Base-by-base conservation (phyloP, 2,329 filamentous ascomycete genomes). In the Fusarium multiceps region DNA sequence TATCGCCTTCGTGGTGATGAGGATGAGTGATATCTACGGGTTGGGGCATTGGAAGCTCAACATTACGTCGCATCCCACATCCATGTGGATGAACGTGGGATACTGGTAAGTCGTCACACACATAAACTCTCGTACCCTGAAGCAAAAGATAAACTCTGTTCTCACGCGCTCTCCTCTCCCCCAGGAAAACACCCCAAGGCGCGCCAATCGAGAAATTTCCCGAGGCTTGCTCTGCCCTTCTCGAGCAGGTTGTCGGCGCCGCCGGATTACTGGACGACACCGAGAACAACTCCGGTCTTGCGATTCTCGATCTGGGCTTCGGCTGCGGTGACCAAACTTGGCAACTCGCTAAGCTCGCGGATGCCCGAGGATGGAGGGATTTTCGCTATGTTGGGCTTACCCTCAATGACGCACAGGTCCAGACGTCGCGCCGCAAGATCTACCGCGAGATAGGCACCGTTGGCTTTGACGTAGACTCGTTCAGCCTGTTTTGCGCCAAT, bases 61-160 rank as follows among this genome's bases (percentile, higher is more conserved):
- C 69, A 66, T 87, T 23, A 76, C 80, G 20, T 73, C 85, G 2
- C 82, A 83, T 2, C 78, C 82, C 4, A 71, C 75, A 7, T 82
- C 81, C n/a, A 87, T 88, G 86, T 89, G 87, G 87, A 89, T 89
- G 86, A 89, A 89, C 59, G 83, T 89, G 78, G 87, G 87, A 1
- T 89, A 86, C 63, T 89, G 87, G 87, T 84, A 82, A 74, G 84
- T 79, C 34, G 34, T 28, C 55, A 60, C 42, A 7, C 16, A 16
- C 32, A 20, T 18, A 13, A 23, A 28, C 47, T 10, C 30, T 23
- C 40, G 37, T 25, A 37, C 34, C 34, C 18, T 37, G 34, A 37
- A 37, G 34, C 34, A n/a, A 37, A 32, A 37, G 34, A 3, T 20
- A 28, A 13, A 37, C 21, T 40, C 21, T 27, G 7, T 43, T 40